phyloP scores from a whole-genome alignment of 2,329 filamentous ascomycete species.

The Nakataea oryzae region DNA sequence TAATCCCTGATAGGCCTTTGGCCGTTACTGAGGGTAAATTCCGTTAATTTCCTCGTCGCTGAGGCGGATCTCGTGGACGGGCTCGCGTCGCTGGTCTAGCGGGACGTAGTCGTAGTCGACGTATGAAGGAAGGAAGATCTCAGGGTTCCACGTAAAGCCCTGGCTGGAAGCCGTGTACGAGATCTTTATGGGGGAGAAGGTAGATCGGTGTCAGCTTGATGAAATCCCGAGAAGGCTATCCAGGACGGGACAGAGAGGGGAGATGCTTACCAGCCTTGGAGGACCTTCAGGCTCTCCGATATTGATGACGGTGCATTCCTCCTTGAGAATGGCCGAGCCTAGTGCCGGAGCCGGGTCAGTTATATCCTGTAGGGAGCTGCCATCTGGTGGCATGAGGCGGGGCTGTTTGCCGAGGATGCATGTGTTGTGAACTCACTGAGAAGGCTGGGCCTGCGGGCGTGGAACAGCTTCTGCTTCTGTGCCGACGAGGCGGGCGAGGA shows the following conservation, averaged over 20 bases:
- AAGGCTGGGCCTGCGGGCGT: constrained; percentile 49
- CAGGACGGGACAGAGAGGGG: neutral
- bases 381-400: neutral
- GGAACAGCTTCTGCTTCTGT: constrained; percentile 31
- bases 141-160: constrained; percentile 77
- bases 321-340: constrained; percentile 63
- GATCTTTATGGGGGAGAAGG: constrained; percentile 38
- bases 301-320: constrained; percentile 73
- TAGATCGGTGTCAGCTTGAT: constrained; percentile 10
- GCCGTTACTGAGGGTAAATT: constrained; percentile 51
- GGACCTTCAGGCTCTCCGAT: constrained; percentile 65
- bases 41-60: constrained; percentile 66
- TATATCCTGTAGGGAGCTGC: neutral
- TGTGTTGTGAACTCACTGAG: constrained; percentile 36
- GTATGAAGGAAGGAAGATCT: constrained; percentile 75
- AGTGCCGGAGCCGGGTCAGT: neutral
- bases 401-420: neutral
- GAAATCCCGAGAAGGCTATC: neutral
- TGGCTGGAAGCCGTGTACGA: constrained; percentile 72
- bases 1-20: neutral
- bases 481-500: constrained; percentile 28
- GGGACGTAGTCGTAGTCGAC: constrained; percentile 65
- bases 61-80: constrained; percentile 66
- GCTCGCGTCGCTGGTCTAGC: constrained; percentile 65
- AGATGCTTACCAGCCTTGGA: constrained; percentile 52